Evolutionary conservation across 1,139 yeast species (phyloP).

Genomic region (Diutina neorugosa): DNA sequence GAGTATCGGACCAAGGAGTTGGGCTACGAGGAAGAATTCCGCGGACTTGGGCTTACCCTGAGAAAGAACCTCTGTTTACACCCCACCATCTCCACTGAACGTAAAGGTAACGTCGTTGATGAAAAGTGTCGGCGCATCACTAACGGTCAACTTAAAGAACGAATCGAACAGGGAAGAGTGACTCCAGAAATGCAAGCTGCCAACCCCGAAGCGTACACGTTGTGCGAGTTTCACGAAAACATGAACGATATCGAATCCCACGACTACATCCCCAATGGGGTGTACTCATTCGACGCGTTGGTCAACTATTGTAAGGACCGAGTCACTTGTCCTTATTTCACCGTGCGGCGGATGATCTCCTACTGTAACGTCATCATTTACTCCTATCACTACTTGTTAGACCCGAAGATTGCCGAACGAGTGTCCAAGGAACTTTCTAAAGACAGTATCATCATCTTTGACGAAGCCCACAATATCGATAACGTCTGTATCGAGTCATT

Average conservation of each 20-base stretch:
- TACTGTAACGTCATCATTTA: constrained; percentile 89
- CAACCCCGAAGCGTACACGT: constrained; percentile 15
- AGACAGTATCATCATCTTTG: constrained; percentile 89
- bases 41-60: constrained; percentile 88
- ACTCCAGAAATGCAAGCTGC: constrained; percentile 38
- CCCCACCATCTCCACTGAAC: constrained; percentile 76
- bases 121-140: constrained; percentile 93
- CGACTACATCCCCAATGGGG: constrained; percentile 82
- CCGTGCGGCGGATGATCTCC: constrained; percentile 96
- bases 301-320: constrained; percentile 63
- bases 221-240: constrained; percentile 86
- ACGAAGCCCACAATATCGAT: constrained; percentile 97
- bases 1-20: constrained; percentile 69
- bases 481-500: constrained; percentile 95
- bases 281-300: constrained; percentile 82
- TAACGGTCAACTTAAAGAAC: constrained; percentile 72
- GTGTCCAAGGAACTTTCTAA: constrained; percentile 87
- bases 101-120: constrained; percentile 90
- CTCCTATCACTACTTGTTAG: constrained; percentile 89
- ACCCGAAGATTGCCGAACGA: constrained; percentile 93
- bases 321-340: constrained; percentile 90
- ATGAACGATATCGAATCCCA: constrained; percentile 78
- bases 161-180: constrained; percentile 45
- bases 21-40: constrained; percentile 75
- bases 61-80: constrained; percentile 90